These are phyloP conservation scores for Penicillium sp. DNA, from an alignment of 2,329 filamentous ascomycete genomes.

Conservation along the genomic window DNA sequence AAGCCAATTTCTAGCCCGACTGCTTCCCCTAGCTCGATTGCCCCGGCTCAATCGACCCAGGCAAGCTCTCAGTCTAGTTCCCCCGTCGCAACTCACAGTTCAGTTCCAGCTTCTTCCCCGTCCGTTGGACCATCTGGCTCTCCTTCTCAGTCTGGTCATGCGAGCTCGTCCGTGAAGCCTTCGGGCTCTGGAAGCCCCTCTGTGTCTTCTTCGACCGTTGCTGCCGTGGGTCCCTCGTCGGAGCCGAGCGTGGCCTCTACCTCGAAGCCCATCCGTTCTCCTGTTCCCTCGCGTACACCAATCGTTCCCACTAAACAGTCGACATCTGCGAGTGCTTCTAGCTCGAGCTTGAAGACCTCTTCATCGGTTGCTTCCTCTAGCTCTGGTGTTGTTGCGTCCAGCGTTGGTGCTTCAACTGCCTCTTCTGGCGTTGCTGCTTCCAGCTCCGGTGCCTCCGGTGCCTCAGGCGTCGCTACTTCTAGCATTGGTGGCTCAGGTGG, in stretches of 20 bases:
- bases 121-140: background rate
- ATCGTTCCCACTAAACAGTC: background rate
- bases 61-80: background rate
- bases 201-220: background rate
- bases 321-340: constrained; percentile 2
- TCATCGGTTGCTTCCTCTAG: constrained; percentile 2
- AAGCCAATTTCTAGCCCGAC: constrained; percentile 1
- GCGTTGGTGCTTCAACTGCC: background rate
- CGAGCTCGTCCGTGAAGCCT: background rate
- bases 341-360: constrained; percentile 3
- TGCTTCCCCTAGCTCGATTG: background rate
- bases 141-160: background rate
- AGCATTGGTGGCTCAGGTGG: background rate
- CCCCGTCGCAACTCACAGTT: background rate
- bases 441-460: background rate
- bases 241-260: constrained; percentile 4
- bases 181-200: background rate
- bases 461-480: background rate
- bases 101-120: background rate
- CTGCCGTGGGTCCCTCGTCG: constrained; percentile 1
- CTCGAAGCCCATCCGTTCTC: background rate
- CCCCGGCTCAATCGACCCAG: background rate
- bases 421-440: background rate
- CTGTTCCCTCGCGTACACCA: constrained; percentile 1
- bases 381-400: background rate